Base-by-base conservation (phyloP, 2,329 filamentous ascomycete genomes). In the Colletotrichum theobromicola region DNA sequence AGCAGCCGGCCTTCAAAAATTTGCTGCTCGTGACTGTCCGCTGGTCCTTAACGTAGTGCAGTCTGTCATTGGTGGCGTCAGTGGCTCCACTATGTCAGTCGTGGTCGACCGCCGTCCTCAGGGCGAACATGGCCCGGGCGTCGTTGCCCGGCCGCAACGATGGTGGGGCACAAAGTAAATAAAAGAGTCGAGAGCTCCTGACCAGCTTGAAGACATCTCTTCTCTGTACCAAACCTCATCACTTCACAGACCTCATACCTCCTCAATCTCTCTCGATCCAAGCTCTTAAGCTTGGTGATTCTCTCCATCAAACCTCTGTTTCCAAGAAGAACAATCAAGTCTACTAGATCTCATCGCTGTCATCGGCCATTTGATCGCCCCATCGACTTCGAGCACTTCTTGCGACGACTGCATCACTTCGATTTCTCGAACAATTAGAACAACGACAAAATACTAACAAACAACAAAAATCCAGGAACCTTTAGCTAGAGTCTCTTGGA, bases 401-500 rank as follows among this genome's bases (percentile, higher is more conserved):
- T 83, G 80, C 81, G 78, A 85, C 81, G 78, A 85, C 87, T 84
- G 82, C 84, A 75, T 76, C 77, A 42, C 79, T 84, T 88, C 85
- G 84, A 86, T 81, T 50, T 83, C 87, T 88, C 86, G 84, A 88
- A 82, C 84, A 87, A 82, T 21, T 83, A 82, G 79, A 79, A 81
- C 85, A 81, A 80, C 79, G 76, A 79, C 79, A 81, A 79, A 76
- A 80, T 86, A 88, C 86, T 87, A 87, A 88, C 85, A 79, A 82
- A 79, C 87, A 89, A 86, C 88, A 88, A 78, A 79, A 74, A 83
- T 85, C 85, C 84, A 90, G 87, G 88, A 90, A 88, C 85, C 87
- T 88, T 90, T 90, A 85, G 84, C 81, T 90, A 89, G 88, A 88
- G 87, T 88, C 86, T 90, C 88, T 90, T 89, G 88, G 87, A 90